Percentiles rank a stretch among this genome's conserved stretches.
These are phyloP conservation scores for Metschnikowia gruessii DNA, from an alignment of 805 yeast species.

Conservation along the genomic window DNA sequence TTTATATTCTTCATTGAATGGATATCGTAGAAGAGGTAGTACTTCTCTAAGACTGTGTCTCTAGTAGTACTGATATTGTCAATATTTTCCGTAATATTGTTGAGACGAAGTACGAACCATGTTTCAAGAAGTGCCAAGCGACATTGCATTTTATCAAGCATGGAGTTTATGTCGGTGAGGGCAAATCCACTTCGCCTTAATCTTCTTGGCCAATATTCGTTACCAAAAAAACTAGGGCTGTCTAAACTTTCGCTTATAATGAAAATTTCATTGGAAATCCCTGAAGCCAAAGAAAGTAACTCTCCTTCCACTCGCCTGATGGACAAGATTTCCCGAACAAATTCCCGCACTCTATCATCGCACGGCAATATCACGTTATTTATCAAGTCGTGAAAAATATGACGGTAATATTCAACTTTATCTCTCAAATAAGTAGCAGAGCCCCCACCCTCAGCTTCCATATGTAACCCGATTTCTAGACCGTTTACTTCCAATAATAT, in stretches of 20 bases:
- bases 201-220: constrained; percentile 2
- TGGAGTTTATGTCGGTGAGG: constrained; percentile 1
- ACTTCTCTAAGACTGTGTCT: background rate
- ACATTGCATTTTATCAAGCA: constrained; percentile 1
- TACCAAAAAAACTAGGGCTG: background rate
- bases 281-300: constrained; percentile 6
- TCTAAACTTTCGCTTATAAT: constrained; percentile 4
- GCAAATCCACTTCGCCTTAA: background rate
- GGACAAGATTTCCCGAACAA: constrained; percentile 4
- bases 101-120: background rate
- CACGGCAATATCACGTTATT: background rate
- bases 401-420: background rate
- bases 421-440: too few relatives aligned
- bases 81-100: background rate
- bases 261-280: constrained; percentile 5
- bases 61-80: background rate
- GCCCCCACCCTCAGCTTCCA: background rate
- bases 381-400: background rate
- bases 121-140: background rate
- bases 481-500: background rate
- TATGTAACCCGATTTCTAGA: background rate
- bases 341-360: constrained; percentile 2
- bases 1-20: background rate
- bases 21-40: background rate
- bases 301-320: constrained; percentile 9